Conservation (phyloP, 1,139 yeast species). For the Meyerozyma guilliermondii region DNA sequence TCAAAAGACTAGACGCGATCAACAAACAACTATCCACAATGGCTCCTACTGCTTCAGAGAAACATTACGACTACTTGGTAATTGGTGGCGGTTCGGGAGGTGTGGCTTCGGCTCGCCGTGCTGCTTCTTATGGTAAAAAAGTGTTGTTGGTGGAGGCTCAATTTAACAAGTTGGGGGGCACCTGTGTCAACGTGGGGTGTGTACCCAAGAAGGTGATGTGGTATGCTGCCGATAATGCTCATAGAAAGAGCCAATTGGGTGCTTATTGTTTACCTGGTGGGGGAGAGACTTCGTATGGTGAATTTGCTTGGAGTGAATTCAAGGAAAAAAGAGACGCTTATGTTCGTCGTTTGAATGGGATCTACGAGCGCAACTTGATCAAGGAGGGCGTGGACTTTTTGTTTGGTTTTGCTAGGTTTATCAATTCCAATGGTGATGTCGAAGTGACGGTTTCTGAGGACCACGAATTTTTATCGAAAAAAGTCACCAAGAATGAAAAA, state of each 20-base stretch:
- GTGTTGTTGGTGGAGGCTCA: conserved; percentile 77
- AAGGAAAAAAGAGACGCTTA: conserved; percentile 91
- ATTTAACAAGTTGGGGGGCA: conserved; percentile 75
- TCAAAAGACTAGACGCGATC: conserved; percentile 14
- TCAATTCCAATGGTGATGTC: conserved; percentile 59
- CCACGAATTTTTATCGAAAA: conserved; percentile 35
- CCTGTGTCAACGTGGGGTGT: conserved; percentile 99
- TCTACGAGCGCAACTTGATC: conserved; percentile 78
- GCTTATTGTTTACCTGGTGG: conserved; percentile 74
- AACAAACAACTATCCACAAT: conserved; percentile 20
- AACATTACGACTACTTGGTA: conserved; percentile 83
- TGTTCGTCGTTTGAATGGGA: conserved; percentile 80
- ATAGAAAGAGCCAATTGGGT: conserved; percentile 63
- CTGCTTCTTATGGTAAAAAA: conserved; percentile 90
- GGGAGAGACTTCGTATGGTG: conserved; percentile 46
- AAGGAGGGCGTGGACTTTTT: conserved; percentile 86
- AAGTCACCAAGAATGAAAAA: conserved; percentile 42
- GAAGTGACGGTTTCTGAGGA: conserved; percentile 58
- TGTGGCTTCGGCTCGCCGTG: conserved; percentile 95
- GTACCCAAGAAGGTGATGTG: conserved; percentile 99
- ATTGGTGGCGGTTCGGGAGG: conserved; percentile 99
- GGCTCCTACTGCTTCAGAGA: conserved; percentile 48
- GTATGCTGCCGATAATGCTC: conserved; percentile 90
- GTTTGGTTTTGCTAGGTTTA: conserved; percentile 84
- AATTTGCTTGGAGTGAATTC: conserved; percentile 75